These are phyloP conservation scores for Aspergillus ruber DNA, from an alignment of 2,329 filamentous ascomycete species.

Conservation along the genomic window DNA sequence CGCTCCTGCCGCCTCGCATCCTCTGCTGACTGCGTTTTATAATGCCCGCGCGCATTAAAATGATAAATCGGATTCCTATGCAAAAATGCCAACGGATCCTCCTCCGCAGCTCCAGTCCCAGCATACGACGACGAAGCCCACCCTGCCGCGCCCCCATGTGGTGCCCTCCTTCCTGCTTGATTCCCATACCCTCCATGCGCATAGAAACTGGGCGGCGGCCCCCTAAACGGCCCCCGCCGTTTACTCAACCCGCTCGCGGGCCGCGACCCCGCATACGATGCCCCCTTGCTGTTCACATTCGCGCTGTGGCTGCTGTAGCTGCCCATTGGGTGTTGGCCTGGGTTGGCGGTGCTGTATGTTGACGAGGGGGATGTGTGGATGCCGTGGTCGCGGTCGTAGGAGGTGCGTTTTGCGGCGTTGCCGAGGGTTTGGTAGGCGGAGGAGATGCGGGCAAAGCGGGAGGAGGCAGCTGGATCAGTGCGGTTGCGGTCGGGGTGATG, in stretches of 20 bases:
- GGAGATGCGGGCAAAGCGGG: conserved; percentile 74
- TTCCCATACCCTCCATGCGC: conserved; percentile 69
- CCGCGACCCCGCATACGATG: conserved; percentile 52
- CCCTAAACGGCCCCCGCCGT: conserved; percentile 67
- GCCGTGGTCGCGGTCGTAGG: conserved; percentile 64
- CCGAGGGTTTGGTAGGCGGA: conserved; percentile 77
- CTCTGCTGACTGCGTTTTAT: conserved; percentile 63
- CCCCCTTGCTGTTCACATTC: conserved; percentile 22
- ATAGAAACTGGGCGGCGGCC: conserved; percentile 87
- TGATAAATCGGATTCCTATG: conserved; percentile 57
- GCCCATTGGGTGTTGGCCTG: conserved; percentile 38
- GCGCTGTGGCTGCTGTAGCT: conserved; percentile 49
- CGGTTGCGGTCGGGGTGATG: conserved; percentile 92
- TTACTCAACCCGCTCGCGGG: conserved; percentile 75
- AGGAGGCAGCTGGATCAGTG: conserved; percentile 61
- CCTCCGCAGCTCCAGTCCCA: conserved; percentile 2
- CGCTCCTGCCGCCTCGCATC: conserved; percentile 48
- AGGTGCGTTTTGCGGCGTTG: conserved; percentile 63
- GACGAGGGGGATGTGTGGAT: conserved; percentile 26
- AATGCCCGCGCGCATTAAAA: conserved; percentile 70
- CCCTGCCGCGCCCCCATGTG: conserved; percentile 41
- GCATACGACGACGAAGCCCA: conserved; percentile 27
- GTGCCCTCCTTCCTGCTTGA: conserved; percentile 6
- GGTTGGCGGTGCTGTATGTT: conserved; percentile 25
- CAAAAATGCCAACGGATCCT: conserved; percentile 29